phyloP scores from a whole-genome alignment of 208 protist genomes.

The Vickermania ingenoplastis region DNA sequence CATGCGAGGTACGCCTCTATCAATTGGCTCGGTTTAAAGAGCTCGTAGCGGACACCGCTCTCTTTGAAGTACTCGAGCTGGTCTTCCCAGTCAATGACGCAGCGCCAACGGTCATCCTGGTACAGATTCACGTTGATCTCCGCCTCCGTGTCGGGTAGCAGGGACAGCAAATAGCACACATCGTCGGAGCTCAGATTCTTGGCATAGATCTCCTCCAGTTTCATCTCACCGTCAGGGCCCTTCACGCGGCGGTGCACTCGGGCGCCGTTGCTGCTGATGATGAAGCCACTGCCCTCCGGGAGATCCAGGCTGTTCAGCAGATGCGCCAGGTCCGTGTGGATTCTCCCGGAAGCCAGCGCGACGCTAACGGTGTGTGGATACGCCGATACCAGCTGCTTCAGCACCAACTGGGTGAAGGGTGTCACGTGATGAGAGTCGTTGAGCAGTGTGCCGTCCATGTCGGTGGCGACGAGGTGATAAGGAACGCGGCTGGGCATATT shows the following conservation, averaged over 20 bases:
- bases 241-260: conserved; percentile 2
- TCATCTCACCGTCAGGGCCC: not conserved
- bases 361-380: not conserved
- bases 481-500: not conserved
- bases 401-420: not conserved
- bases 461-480: conserved; percentile 3
- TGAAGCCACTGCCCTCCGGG: not conserved
- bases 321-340: conserved; percentile 4
- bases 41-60: conserved; percentile 8
- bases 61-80: conserved; percentile 6
- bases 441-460: conserved; percentile 12
- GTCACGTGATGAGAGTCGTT: not conserved
- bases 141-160: conserved; percentile 6
- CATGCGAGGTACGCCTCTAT: conserved; percentile 2
- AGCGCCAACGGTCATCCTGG: conserved; percentile 8
- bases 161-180: conserved; percentile 1
- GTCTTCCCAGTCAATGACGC: conserved; percentile 8
- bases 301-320: conserved; percentile 9
- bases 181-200: not conserved
- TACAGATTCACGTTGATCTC: conserved; percentile 13
- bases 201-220: conserved; percentile 5
- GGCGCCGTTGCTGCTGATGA: conserved; percentile 10
- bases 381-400: not conserved
- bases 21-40: conserved; percentile 5
- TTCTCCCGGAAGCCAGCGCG: conserved; percentile 5